phyloP scores from a whole-genome alignment of 106 monocot genomes.

The Acorus gramineus region DNA sequence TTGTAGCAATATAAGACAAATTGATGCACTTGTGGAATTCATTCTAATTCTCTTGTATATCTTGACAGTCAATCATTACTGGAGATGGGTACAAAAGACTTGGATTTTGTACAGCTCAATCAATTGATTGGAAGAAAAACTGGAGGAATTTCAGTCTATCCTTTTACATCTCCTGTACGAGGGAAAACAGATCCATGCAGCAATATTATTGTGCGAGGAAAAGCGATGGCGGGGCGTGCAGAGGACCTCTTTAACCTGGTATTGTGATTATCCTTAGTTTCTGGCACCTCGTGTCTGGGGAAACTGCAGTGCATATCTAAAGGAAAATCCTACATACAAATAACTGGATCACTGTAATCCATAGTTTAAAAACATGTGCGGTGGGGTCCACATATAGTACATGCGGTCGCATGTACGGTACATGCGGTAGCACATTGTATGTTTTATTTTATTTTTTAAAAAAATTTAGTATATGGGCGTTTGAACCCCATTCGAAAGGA shows the following conservation, averaged over 20 bases:
- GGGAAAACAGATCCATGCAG: conserved; percentile 79
- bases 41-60: conserved; percentile 4
- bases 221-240: conserved; percentile 70
- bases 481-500: too few species aligned
- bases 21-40: conserved; percentile 1
- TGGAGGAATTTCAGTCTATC: conserved; percentile 97
- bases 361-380: too few species aligned
- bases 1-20: too few species aligned
- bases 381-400: too few species aligned
- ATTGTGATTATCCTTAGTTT: conserved; percentile 9
- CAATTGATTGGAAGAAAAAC: conserved; percentile 97
- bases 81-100: conserved; percentile 97
- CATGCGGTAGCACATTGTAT: too few species aligned
- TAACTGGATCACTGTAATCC: too few species aligned
- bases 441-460: too few species aligned
- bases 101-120: conserved; percentile 96
- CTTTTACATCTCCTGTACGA: conserved; percentile 75
- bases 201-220: conserved; percentile 78
- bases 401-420: too few species aligned
- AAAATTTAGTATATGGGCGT: too few species aligned
- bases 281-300: too few species aligned
- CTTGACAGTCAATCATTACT: conserved; percentile 86
- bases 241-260: conserved; percentile 93
- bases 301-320: too few species aligned
- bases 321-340: too few species aligned